A percentile compares a stretch with the other conserved stretches of the same genome.
Evolutionary conservation across 768 basidiomycete species (phyloP).

Genomic region (Boletus fagicola): DNA sequence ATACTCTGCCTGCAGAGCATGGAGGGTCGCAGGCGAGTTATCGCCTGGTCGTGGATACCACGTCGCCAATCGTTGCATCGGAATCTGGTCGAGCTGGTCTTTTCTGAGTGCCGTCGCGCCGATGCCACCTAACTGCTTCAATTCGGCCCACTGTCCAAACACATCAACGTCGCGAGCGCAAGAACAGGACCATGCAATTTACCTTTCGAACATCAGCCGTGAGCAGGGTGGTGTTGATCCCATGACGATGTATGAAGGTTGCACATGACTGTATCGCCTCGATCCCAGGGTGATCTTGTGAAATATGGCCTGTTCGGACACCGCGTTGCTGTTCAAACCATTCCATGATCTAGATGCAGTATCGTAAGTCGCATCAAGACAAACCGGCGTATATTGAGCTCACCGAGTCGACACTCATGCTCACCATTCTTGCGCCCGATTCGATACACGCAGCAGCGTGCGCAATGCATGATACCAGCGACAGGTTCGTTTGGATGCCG

Average conservation of each 20-base stretch:
- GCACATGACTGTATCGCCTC: constrained; percentile 46
- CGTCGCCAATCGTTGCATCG: constrained; percentile 31
- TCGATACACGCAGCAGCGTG: constrained; percentile 59
- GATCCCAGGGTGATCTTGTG: constrained; percentile 41
- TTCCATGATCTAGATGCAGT: constrained; percentile 36
- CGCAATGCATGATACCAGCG: constrained; percentile 48
- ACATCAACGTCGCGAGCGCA: not conserved
- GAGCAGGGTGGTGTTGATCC: constrained; percentile 41
- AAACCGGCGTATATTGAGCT: constrained; percentile 20
- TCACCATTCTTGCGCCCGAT: constrained; percentile 47
- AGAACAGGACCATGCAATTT: not conserved
- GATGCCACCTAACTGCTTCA: constrained; percentile 41
- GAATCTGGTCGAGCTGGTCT: constrained; percentile 37
- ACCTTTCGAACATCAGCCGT: constrained; percentile 45
- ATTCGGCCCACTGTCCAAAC: constrained; percentile 38
- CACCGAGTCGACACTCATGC: constrained; percentile 50
- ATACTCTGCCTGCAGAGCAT: constrained; percentile 39
- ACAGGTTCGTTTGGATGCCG: constrained; percentile 50
- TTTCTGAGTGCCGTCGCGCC: constrained; percentile 44
- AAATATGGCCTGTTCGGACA: not conserved
- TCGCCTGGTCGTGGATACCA: constrained; percentile 30
- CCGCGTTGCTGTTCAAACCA: constrained; percentile 39
- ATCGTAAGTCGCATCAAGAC: constrained; percentile 1
- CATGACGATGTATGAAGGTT: constrained; percentile 42
- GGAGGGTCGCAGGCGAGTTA: constrained; percentile 29